Conservation (phyloP, 2,329 filamentous ascomycete genomes). For the Hypoxylon sp. region DNA sequence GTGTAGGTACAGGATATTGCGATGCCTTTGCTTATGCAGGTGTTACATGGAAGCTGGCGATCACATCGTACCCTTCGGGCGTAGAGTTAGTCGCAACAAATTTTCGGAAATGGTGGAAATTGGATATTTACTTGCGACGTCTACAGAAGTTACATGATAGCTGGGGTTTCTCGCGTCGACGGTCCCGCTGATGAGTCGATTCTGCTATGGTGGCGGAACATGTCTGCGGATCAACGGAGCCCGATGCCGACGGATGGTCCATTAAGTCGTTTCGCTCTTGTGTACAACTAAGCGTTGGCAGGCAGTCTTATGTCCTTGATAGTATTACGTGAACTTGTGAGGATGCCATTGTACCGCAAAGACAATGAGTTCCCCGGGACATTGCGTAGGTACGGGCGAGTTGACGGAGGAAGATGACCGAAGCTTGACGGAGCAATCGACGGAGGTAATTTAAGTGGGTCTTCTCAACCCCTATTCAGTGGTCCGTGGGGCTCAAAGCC, state of each 20-base stretch:
- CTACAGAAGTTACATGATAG: conserved; percentile 10
- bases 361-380: neutral
- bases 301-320: neutral
- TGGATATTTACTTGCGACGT: conserved; percentile 7
- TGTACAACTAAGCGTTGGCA: neutral
- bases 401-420: neutral
- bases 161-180: conserved; percentile 11
- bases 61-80: conserved; percentile 1
- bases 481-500: neutral
- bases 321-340: neutral
- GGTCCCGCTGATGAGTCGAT: neutral
- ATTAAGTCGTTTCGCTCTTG: neutral
- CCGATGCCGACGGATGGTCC: neutral
- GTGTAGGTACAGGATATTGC: conserved; percentile 6
- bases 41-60: conserved; percentile 6
- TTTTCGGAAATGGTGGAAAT: neutral
- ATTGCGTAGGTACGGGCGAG: neutral
- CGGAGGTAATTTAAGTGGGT: conserved; percentile 2
- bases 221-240: neutral
- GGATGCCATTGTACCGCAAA: neutral
- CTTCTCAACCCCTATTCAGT: neutral
- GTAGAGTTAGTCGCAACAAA: neutral
- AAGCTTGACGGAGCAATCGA: neutral
- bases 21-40: neutral
- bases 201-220: neutral